Evolutionary conservation across 176 grass and related monocot genomes (phyloP), one percentile per base, ranked within the genome.

Genomic region (Oryza meridionalis): DNA sequence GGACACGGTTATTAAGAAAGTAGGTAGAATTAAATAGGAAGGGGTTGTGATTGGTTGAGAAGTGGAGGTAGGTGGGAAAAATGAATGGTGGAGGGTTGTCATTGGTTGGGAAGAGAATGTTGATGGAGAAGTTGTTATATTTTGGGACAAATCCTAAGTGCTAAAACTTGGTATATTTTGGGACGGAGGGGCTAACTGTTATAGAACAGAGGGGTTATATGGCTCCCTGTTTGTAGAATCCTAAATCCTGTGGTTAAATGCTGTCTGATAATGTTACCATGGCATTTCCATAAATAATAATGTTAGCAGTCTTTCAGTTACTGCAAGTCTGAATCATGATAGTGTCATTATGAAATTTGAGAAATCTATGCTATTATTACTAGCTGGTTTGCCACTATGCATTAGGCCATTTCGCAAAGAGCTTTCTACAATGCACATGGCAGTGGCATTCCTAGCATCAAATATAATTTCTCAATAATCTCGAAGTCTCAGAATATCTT

Each of bases 161-260:
- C 29, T 31, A 31, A 31, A 31, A 31, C 2, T 31, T 31, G 2
- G 29, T 31, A 31, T 31, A 31, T 31, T 31, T 31, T 31, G 29
- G 29, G 29, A 31, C 2, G 29, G 29, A 2, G 29, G 29, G 29
- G 0, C 0, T 31, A 38, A 55, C 22, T 21, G n/a, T 59, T 55
- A 27, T 47, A 29, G 22, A 44, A 80, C 50, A 32, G 16, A 40
- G 71, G 31, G 44, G 2, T 2, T 9, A 17, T 33, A 49, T 76
- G 71, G 12, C 47, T 76, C 67, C 13, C 33, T 67, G 81, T 61
- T 75, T 61, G 37, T 46, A 2, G 26, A 69, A 43, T 62, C 21
- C 49, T 83, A 69, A 72, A 55, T 77, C 42, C 50, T 82, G 65
- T 27, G 21, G 5, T 63, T 10, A 82, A 73, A 74, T 79, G 75